These are phyloP conservation scores for Cercospora berteroae DNA, from an alignment of 2,329 filamentous ascomycete genomes.

Conservation along the genomic window DNA sequence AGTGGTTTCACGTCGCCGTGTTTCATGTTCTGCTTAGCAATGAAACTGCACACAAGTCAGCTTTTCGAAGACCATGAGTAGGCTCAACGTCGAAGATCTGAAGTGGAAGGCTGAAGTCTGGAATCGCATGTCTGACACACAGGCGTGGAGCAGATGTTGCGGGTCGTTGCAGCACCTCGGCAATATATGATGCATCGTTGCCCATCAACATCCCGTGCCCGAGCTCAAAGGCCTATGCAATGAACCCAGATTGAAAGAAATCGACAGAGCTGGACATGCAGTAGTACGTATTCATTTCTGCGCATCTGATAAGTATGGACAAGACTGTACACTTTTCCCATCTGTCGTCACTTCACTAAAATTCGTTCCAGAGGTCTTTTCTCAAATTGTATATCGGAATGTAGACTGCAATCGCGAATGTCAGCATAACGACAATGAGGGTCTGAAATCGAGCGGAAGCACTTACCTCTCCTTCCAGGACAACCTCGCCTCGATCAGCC, in stretches of 20 bases:
- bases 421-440: background rate
- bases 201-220: background rate
- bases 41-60: background rate
- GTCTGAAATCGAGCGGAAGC: background rate
- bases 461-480: slow-evolving; percentile 29
- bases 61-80: background rate
- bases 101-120: background rate
- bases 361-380: background rate
- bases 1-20: background rate
- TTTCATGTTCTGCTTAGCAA: background rate
- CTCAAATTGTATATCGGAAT: background rate
- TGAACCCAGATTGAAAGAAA: background rate
- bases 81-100: background rate
- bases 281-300: background rate
- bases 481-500: slow-evolving; percentile 21
- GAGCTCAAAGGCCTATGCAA: background rate
- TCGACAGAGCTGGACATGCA: background rate
- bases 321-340: background rate
- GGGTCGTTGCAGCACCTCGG: background rate
- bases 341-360: background rate
- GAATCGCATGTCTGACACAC: background rate
- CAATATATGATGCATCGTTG: background rate
- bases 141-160: background rate
- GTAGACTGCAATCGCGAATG: background rate
- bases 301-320: background rate